Evolutionary conservation across 768 basidiomycete genomes (phyloP).

Genomic region (Leccinum fibrillosum): DNA sequence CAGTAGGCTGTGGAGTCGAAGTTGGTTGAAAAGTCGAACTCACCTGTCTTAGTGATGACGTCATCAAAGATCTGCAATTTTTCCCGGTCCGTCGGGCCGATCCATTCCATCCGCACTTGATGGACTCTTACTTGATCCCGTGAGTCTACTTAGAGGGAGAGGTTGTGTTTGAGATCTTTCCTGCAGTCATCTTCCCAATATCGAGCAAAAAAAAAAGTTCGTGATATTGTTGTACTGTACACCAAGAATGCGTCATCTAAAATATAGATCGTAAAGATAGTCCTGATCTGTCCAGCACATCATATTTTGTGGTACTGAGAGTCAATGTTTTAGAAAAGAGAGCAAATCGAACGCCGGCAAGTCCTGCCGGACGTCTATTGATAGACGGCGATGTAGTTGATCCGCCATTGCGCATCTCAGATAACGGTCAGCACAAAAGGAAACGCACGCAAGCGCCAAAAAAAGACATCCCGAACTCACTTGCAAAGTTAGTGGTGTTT

Average conservation of each 20-base stretch:
- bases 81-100: too few relatives aligned
- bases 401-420: slow-evolving; percentile 52
- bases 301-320: background rate
- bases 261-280: background rate
- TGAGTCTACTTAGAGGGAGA: background rate
- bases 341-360: background rate
- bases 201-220: background rate
- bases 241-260: background rate
- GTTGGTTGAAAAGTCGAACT: background rate
- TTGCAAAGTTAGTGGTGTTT: slow-evolving; percentile 51
- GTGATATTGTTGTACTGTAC: background rate
- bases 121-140: background rate
- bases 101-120: background rate
- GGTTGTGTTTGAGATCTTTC: background rate
- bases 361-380: slow-evolving; percentile 22
- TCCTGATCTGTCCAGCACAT: background rate
- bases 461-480: slow-evolving; percentile 26
- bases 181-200: background rate
- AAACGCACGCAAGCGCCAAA: slow-evolving; percentile 5
- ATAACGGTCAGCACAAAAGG: background rate
- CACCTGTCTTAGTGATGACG: background rate
- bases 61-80: background rate
- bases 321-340: background rate
- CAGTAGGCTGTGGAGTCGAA: background rate
- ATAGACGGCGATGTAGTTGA: slow-evolving; percentile 55